Evolutionary conservation across 495 filamentous ascomycete genomes (phyloP).

Genomic region (Pseudoneurospora amorphoporcata): DNA sequence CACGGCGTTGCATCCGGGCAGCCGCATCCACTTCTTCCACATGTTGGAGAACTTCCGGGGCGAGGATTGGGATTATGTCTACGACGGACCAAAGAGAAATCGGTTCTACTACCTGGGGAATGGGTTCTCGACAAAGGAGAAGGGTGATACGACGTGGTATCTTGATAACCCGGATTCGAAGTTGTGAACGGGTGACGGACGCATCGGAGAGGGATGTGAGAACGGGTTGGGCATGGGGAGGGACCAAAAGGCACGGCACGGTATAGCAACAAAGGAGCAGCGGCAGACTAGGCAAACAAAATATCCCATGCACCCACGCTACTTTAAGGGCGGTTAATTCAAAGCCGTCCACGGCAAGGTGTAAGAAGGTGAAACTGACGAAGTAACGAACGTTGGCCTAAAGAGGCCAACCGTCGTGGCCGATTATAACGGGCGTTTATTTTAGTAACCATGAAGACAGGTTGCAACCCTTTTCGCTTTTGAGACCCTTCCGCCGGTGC

Average conservation of each 20-base stretch:
- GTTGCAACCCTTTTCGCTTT: neutral
- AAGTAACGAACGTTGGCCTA: neutral
- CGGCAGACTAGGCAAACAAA: neutral
- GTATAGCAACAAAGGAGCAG: neutral
- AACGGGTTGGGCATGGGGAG: neutral
- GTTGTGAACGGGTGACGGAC: neutral
- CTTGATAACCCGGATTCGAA: constrained; percentile 18
- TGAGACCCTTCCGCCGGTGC: too few relatives aligned
- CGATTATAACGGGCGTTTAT: neutral
- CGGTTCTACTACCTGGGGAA: constrained; percentile 39
- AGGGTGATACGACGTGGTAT: constrained; percentile 35
- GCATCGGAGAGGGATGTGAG: neutral
- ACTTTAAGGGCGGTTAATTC: neutral
- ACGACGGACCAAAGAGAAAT: constrained; percentile 25
- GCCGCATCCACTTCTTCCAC: constrained; percentile 42
- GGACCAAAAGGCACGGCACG: neutral
- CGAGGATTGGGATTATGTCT: constrained; percentile 41
- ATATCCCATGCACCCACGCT: neutral
- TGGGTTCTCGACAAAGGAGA: constrained; percentile 35
- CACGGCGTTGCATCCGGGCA: constrained; percentile 39
- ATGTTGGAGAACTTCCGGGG: constrained; percentile 37
- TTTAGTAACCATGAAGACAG: neutral
- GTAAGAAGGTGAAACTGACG: neutral
- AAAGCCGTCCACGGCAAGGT: neutral
- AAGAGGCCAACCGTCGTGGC: neutral